These are phyloP conservation scores for Vigna angularis DNA, from an alignment of 306 rosid species.

Conservation along the genomic window DNA sequence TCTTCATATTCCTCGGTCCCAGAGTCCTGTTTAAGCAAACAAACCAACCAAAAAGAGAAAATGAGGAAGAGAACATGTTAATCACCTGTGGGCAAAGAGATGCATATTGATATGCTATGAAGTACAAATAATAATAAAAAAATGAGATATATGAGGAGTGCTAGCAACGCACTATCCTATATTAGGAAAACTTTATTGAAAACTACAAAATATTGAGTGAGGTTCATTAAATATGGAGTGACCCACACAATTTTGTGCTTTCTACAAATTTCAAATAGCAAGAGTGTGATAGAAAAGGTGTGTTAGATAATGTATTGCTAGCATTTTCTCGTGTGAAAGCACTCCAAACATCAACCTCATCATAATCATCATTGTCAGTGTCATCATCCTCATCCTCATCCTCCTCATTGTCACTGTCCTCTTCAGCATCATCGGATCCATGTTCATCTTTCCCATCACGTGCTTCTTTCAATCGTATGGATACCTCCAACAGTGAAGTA, in stretches of 20 bases:
- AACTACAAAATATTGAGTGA: not conserved
- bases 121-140: constrained; percentile 15
- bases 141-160: not conserved
- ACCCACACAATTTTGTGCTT: not conserved
- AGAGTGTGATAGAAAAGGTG: not conserved
- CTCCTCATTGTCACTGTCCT: constrained; percentile 53
- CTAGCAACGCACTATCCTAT: too few relatives aligned
- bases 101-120: not conserved
- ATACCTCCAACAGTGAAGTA: constrained; percentile 72
- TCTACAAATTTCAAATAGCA: not conserved
- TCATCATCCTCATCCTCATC: constrained; percentile 39
- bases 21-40: constrained; percentile 65
- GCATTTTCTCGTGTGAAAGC: constrained; percentile 1
- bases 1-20: constrained; percentile 80
- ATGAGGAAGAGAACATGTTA: not conserved
- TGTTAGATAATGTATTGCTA: not conserved
- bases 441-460: constrained; percentile 60
- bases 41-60: constrained; percentile 3
- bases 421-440: constrained; percentile 56
- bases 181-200: not conserved
- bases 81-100: constrained; percentile 18
- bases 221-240: not conserved
- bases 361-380: constrained; percentile 57
- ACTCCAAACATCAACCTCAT: constrained; percentile 62
- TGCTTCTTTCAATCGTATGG: constrained; percentile 60